phyloP scores from a whole-genome alignment of 106 monocot genomes.

The Apostasia shenzhenica region DNA sequence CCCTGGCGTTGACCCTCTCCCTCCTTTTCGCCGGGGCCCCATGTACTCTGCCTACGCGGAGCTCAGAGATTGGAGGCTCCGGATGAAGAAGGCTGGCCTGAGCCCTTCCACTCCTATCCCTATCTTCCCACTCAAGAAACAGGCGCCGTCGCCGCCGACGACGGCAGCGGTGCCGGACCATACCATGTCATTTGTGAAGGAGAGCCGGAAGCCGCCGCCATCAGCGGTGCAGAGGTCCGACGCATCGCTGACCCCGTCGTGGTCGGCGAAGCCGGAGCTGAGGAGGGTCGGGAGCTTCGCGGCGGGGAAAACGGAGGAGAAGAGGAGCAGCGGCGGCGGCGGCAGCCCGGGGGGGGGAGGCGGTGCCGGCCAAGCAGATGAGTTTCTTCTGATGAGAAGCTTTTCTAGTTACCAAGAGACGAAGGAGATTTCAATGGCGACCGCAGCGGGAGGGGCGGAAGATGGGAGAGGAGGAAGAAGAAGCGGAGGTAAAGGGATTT shows the following conservation, averaged over 20 bases:
- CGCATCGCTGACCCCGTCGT: background rate
- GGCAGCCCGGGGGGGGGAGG: too few species aligned
- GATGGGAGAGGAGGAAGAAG: background rate
- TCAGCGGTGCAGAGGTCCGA: background rate
- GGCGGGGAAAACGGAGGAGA: background rate
- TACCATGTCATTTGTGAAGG: background rate
- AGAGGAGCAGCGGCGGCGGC: background rate
- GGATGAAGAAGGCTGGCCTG: constrained; percentile 1
- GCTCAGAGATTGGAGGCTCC: constrained; percentile 18
- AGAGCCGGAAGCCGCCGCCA: constrained; percentile 3
- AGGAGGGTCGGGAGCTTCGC: background rate
- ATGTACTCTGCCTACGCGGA: constrained; percentile 20
- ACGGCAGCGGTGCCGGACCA: background rate
- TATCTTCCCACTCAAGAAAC: background rate
- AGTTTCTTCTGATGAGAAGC: constrained; percentile 2
- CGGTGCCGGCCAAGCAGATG: background rate
- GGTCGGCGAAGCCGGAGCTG: background rate
- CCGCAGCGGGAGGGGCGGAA: background rate
- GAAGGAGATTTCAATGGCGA: background rate
- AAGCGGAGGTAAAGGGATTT: background rate
- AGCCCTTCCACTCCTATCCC: constrained; percentile 1
- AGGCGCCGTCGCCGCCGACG: background rate
- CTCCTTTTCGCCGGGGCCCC: constrained; percentile 14
- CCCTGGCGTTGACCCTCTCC: background rate
- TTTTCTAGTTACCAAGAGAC: constrained; percentile 8